Evolutionary conservation across 331 rosid genomes (phyloP).

Genomic region (Acacia pycnantha): DNA sequence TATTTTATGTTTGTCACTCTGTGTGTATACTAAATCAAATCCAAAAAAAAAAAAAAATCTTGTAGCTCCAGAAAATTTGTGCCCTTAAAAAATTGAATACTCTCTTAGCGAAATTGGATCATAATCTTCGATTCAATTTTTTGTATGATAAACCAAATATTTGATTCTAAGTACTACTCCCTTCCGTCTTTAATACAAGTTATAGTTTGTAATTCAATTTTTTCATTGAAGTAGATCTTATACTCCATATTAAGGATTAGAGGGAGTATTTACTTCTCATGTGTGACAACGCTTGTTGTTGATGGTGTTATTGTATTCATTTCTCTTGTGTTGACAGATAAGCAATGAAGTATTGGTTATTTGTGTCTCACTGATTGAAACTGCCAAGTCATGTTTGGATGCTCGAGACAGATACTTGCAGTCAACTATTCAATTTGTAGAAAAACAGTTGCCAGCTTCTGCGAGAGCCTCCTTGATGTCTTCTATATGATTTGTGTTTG

Average conservation of each 20-base stretch:
- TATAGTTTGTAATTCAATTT: too few species aligned
- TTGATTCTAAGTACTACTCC: not conserved
- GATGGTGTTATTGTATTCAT: not conserved
- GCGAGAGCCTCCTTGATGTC: constrained; percentile 11
- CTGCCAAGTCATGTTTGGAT: constrained; percentile 71
- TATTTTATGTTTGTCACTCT: too few species aligned
- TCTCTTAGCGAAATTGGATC: not conserved
- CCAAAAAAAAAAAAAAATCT: too few species aligned
- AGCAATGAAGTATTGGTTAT: constrained; percentile 47
- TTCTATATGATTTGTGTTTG: constrained; percentile 28
- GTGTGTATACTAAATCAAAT: not conserved
- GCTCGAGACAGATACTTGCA: constrained; percentile 52
- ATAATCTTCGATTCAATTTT: not conserved
- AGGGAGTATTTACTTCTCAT: not conserved
- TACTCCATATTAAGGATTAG: too few species aligned
- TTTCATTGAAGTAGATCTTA: too few species aligned
- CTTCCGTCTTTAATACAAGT: not conserved
- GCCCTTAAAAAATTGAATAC: not conserved
- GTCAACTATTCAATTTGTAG: constrained; percentile 56
- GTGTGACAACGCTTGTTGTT: not conserved
- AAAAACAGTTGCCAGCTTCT: constrained; percentile 31
- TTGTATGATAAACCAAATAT: not conserved
- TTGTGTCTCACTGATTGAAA: constrained; percentile 65
- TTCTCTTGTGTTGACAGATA: constrained; percentile 45
- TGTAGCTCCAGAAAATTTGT: not conserved